Conservation (phyloP, 1,139 yeast genomes). For the Yamadazyma atmosphaerica region DNA sequence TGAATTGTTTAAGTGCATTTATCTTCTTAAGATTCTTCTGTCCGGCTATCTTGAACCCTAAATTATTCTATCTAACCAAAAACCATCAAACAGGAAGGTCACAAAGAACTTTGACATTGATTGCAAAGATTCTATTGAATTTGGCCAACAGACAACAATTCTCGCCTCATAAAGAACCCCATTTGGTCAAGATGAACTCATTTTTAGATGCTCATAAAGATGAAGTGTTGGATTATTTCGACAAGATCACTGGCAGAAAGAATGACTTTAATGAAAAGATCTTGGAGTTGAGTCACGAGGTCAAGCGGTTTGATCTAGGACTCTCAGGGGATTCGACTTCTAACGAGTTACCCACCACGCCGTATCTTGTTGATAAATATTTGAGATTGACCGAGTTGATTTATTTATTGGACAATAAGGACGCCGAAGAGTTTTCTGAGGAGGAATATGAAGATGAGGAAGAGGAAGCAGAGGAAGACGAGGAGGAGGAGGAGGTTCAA, state of each 20-base stretch:
- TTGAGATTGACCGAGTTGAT: conserved; percentile 60
- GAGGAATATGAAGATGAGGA: conserved; percentile 4
- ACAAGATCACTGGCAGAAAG: conserved; percentile 68
- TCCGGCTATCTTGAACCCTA: conserved; percentile 90
- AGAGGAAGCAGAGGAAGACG: conserved; percentile 3
- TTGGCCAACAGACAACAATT: conserved; percentile 77
- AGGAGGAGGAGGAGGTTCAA: conserved; percentile 7
- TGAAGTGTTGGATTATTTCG: conserved; percentile 68
- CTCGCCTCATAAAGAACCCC: conserved; percentile 78
- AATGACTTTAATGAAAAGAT: conserved; percentile 63
- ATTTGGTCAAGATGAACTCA: conserved; percentile 66
- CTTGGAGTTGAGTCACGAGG: conserved; percentile 57
- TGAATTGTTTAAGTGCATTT: conserved; percentile 80
- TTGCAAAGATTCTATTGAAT: conserved; percentile 81
- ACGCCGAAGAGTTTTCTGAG: conserved; percentile 4
- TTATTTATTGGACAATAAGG: conserved; percentile 34
- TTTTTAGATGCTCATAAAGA: conserved; percentile 60
- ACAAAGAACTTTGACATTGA: conserved; percentile 75
- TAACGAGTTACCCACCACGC: conserved; percentile 65
- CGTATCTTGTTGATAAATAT: conserved; percentile 67
- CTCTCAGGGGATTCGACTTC: conserved; percentile 46
- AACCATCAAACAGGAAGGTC: conserved; percentile 69
- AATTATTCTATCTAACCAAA: conserved; percentile 70
- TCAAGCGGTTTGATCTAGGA: conserved; percentile 52
- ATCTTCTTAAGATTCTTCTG: conserved; percentile 84